Evolutionary conservation across 139 green algal genomes (phyloP), one percentile per base, ranked within the genome.

Genomic region (Cymbomonas tetramitiformis): DNA sequence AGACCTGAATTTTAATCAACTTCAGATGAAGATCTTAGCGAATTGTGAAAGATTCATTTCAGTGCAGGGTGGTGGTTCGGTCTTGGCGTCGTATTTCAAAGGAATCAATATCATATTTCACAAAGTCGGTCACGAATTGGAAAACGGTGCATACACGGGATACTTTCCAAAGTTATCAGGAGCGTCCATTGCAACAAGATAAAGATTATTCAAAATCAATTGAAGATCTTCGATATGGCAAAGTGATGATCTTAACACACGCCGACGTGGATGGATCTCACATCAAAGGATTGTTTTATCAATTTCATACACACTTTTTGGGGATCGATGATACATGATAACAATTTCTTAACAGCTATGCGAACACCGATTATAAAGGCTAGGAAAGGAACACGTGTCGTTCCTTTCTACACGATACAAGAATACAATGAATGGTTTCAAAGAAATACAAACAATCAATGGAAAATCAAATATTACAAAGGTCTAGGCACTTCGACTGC

Each of bases 191-290:
- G n/a, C n/a, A n/a, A n/a, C n/a, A n/a, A n/a, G n/a, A n/a, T n/a
- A n/a, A n/a, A n/a, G n/a, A n/a, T n/a, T n/a, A n/a, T n/a, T n/a
- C n/a, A n/a, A n/a, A n/a, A n/a, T n/a, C n/a, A n/a, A n/a, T n/a
- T n/a, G n/a, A n/a, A n/a, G n/a, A n/a, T n/a, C 82, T 98, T 69
- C 82, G 91, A 4, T 98, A 98, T 60, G 91, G 91, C 2, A 83
- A 95, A 68, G 77, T 98, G 3, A 98, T 98, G 91, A 98, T 98
- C 67, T 98, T 98, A 91, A 98, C 91, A 0, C 91, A 98, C 62
- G 41, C 76, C 62, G 90, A 98, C 59, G 85, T 96, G 47, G 90
- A 98, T 64, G 90, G 90, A 36, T 90, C 74, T 1, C 90, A 98
- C 79, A 98, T 98, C 79, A 98, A 98, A 76, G 90, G 90, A 24